phyloP scores from a whole-genome alignment of 1,139 yeast species.

The Kluyveromyces marxianus region DNA sequence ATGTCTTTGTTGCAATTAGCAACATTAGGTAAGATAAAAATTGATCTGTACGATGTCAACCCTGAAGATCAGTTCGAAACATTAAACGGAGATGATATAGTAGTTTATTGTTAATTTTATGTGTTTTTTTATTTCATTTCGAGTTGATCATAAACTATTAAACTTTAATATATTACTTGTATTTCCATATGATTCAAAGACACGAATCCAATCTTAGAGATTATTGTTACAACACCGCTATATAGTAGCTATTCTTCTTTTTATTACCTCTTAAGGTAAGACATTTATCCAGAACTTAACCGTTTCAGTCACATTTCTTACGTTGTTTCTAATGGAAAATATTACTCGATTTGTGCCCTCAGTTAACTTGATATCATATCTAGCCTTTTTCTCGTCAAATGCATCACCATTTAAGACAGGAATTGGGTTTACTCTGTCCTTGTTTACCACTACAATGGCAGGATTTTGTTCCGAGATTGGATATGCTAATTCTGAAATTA shows the following conservation, averaged over 20 bases:
- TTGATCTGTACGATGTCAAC: slow-evolving; percentile 11
- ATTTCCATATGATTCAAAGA: too few relatives aligned
- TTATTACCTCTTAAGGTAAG: slow-evolving; percentile 17
- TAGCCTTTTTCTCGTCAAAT: slow-evolving; percentile 10
- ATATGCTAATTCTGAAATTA: slow-evolving; percentile 15
- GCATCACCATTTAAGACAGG: slow-evolving; percentile 8
- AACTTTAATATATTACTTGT: too few relatives aligned
- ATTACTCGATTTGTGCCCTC: slow-evolving; percentile 28
- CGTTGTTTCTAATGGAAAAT: slow-evolving; percentile 17
- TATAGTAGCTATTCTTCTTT: neutral
- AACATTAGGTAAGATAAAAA: slow-evolving; percentile 16
- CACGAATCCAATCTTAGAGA: too few relatives aligned
- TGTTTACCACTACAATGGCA: slow-evolving; percentile 19
- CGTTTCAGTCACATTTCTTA: slow-evolving; percentile 13
- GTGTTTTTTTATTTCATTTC: neutral
- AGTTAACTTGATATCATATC: slow-evolving; percentile 22
- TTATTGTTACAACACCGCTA: neutral
- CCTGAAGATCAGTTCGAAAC: slow-evolving; percentile 9
- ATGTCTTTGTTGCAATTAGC: slow-evolving; percentile 26
- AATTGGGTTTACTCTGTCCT: slow-evolving; percentile 14
- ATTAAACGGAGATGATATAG: slow-evolving; percentile 16
- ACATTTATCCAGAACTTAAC: slow-evolving; percentile 29
- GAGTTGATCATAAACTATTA: too few relatives aligned
- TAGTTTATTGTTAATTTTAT: slow-evolving; percentile 9
- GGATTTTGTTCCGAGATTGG: slow-evolving; percentile 9